Base-by-base conservation (phyloP, 208 protist genomes). In the Crithidia bombi region DNA sequence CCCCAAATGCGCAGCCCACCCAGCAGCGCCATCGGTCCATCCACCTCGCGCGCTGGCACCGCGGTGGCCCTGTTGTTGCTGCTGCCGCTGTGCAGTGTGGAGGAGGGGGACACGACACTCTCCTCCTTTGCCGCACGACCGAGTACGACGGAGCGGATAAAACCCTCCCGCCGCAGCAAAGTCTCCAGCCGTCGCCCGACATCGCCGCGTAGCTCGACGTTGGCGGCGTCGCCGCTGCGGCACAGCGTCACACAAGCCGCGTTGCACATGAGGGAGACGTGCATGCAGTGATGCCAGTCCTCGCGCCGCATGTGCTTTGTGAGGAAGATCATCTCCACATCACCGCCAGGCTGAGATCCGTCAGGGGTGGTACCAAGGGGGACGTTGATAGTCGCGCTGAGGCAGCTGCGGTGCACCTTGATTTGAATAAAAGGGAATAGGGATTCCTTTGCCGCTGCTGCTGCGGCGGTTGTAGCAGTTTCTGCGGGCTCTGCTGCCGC, bases 251-350 rank as follows among this genome's bases (percentile, higher is more conserved):
- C 57, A 15, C 75, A 57, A 19, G 71, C 39, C 15, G 68, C 57
- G 52, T 62, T 71, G 55, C 62, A 65, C 35, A 80, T 70, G 15
- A 80, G 44, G 17, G 68, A 69, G 41, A 80, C 75, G 49, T 80
- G 75, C 68, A 80, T 80, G 63, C 68, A 80, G 63, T 59, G 69
- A 36, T 80, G 57, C 75, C 75, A 80, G 63, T 80, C 68, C 59
- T 80, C 69, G 38, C 49, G 71, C 23, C 71, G 63, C 57, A 77
- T 62, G 49, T 63, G 46, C 50, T 50, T 38, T n/a, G 38, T 25
- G 38, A 43, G 43, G 47, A 33, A 26, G 28, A 69, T n/a, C 49
- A 41, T 57, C 39, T 69, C 49, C 21, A 52, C 38, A 0, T 7
- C 39, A 0, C 49, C 51, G 2, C 44, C 15, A 5, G 41, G 21